Evolutionary conservation across 192 early-diverging fungal species (phyloP), one percentile per base, ranked within the genome.

Genomic region (Glomus cerebriforme): DNA sequence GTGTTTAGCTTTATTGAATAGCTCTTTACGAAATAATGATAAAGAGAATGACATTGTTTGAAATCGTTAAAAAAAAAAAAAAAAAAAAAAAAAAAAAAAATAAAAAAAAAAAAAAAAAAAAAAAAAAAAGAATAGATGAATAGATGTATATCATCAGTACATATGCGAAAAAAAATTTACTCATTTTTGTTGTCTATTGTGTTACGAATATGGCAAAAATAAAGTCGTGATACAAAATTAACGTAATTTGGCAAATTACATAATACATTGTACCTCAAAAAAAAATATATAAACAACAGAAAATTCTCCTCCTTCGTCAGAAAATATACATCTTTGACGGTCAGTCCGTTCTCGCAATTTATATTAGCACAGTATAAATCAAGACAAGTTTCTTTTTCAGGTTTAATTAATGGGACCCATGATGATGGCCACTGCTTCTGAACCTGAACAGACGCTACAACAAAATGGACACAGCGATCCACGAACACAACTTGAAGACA

Each of bases 391-490:
- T 54, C 47, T 15, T 54, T 54, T 54, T 54, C 17, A 54, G 47
- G 47, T 54, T 54, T 19, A 39, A 71, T 71, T 71, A 29, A 71
- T 71, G 69, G 69, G 69, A 71, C 69, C 35, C 35, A 71, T 49
- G 35, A 71, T 71, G 69, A 71, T 47, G 35, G 26, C 69, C n/a
- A 47, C 39, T 45, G 19, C 22, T 12, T 26, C 43, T 27, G 69
- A 43, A 71, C 26, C 35, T 13, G 26, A 24, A 71, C 69, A 43
- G 7, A 7, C 60, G 12, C 26, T 24, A 63, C 60, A 63, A 47
- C 43, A 43, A 71, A 71, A 71, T 29, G 69, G 69, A 47, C 69
- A 71, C 24, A 71, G 69, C 43, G 69, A 71, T 71, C 43, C 43
- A 15, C 19, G 69, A 71, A 10, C 69, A 29, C 37, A 45, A 29